Evolutionary conservation across 805 yeast genomes (phyloP), one percentile per base, ranked within the genome.

Genomic region (Sugiyamaella americana): DNA sequence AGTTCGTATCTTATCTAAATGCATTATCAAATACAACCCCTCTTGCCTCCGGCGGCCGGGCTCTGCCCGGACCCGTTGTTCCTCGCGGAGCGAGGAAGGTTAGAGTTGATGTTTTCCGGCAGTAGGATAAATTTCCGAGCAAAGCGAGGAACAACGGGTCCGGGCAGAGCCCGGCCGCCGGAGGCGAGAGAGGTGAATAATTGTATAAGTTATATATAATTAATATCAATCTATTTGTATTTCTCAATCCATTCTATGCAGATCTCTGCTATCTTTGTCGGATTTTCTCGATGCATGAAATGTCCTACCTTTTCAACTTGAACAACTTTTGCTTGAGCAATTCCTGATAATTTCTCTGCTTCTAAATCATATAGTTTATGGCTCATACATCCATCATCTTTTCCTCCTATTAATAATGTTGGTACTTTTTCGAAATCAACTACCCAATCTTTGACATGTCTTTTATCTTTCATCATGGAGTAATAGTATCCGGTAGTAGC

Each of bases 211-310:
- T 8, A 26, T 26, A 26, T 26, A 26, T 26, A 13, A 26, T 8
- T 8, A 8, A 26, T 13, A 8, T 26, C 13, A 13, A 13, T 13
- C 13, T 13, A 26, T 26, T 26, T 13, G 32, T 26, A 13, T 8
- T 13, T 26, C 8, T 26, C 32, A 13, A 47, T 16, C 45, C 50
- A 55, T 4, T 46, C 44, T 19, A 43, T 32, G 10, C 51, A 43
- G 26, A 48, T 21, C 29, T 34, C 42, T 11, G 55, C 52, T 11
- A 58, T 44, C 37, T 34, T 36, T 30, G 32, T 41, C 1, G 62
- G 61, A 34, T 56, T 54, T 42, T 59, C 62, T 21, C 59, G 54
- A 19, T 58, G 61, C 55, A 58, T 47, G 44, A 59, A 59, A 37
- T 59, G 62, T 5, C 62, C 62, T 2, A 53, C 58, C 3, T 48